Conservation (phyloP, 169 alveolate species). For the Plasmodium vivax region DNA sequence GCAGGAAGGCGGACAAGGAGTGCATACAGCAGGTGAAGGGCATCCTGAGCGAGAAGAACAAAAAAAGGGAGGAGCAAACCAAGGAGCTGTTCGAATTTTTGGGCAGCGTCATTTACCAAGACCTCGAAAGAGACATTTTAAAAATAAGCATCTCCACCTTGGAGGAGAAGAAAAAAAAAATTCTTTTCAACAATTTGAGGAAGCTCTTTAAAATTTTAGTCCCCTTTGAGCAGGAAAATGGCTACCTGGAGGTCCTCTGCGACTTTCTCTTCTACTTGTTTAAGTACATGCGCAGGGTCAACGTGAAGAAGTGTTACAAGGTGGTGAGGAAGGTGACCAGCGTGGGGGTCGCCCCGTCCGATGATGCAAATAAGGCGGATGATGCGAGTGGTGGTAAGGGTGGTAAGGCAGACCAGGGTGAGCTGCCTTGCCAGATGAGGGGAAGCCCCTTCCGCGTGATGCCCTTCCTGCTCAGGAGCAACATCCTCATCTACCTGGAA, state of each 20-base stretch:
- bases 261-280: constrained; percentile 49
- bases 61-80: constrained; percentile 4
- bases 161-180: constrained; percentile 21
- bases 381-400: not conserved
- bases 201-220: constrained; percentile 15
- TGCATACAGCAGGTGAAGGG: not conserved
- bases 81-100: constrained; percentile 21
- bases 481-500: constrained; percentile 35
- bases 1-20: not conserved
- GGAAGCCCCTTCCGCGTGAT: not conserved
- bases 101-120: constrained; percentile 1
- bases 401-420: not conserved
- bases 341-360: not conserved
- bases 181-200: constrained; percentile 27
- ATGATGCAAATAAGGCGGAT: too few species aligned
- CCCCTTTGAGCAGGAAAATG: not conserved
- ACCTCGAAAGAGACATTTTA: constrained; percentile 24
- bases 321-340: not conserved
- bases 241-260: constrained; percentile 1
- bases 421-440: too few species aligned
- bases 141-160: not conserved
- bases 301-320: constrained; percentile 37
- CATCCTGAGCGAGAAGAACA: not conserved
- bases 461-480: constrained; percentile 10
- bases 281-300: constrained; percentile 47